Base-by-base conservation (phyloP, 495 filamentous ascomycete species). In the Penicillium angulare region DNA sequence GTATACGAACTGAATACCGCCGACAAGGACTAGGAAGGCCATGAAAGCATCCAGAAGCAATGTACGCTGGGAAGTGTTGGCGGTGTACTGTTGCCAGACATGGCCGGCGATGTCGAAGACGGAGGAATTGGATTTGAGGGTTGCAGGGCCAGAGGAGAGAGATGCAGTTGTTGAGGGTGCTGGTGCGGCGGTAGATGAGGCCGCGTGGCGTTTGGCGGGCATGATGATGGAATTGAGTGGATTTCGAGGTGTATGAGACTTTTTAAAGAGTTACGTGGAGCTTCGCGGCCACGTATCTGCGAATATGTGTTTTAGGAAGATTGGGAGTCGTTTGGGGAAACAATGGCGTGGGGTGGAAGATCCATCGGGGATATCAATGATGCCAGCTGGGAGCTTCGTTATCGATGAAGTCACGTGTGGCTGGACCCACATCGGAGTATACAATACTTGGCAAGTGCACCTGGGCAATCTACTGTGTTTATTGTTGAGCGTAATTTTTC, bases 21-120 rank as follows among this genome's bases (percentile, higher is more conserved):
- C 93, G 7, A 92, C 86, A 5, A 87, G 79, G 17, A 92, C 86
- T 53, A 99, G 71, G 64, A 97, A 99, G 3, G 66, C 86, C 87
- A 97, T 86, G 71, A 97, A 99, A 15, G 78, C 81, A 71, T 99
- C 93, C 24, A 97, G 75, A 52, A 99, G 82, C 78, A 95, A 90
- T 38, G 88, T 91, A 29, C 92, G 85, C 79, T 95, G 90, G 50
- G 92, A 85, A 21, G 93, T 97, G 42, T 77, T 76, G 36, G 86
- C 69, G 20, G 82, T 61, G 69, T 98, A 98, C 59, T 89, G 83
- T 52, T 84, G 75, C 80, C 84, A 84, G 41, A 95, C 74, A 58
- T 74, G 61, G 9, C 68, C 52, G 23, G 75, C 63, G 34, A 86
- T 81, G 27, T 85, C 74, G 53, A 72, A 66, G 10, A 81, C 70